These are phyloP conservation scores for Yamadazyma blattariae DNA, from an alignment of 1,139 yeast species.

Conservation along the genomic window DNA sequence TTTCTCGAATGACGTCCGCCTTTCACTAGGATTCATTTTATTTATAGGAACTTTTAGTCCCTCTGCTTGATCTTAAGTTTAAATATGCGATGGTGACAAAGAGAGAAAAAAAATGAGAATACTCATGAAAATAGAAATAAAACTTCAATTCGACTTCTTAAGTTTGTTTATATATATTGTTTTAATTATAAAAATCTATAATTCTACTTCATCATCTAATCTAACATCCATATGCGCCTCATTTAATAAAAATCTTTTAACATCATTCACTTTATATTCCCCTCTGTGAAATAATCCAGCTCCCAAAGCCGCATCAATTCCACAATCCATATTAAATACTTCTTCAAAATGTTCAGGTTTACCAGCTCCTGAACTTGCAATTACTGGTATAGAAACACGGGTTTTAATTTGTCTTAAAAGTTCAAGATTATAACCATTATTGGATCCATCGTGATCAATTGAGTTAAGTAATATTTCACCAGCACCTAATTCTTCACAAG, in stretches of 20 bases:
- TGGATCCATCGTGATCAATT: constrained; percentile 94
- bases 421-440: constrained; percentile 88
- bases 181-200: too few relatives aligned
- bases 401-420: constrained; percentile 72
- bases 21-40: constrained; percentile 1
- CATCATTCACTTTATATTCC: constrained; percentile 83
- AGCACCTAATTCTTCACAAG: constrained; percentile 93
- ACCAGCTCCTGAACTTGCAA: constrained; percentile 98
- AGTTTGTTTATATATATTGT: too few relatives aligned
- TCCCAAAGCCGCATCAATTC: constrained; percentile 94
- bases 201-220: constrained; percentile 27
- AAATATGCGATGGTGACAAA: too few relatives aligned
- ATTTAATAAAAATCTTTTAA: constrained; percentile 56
- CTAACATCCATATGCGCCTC: constrained; percentile 35
- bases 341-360: constrained; percentile 84
- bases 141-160: too few relatives aligned
- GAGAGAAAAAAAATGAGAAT: too few relatives aligned
- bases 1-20: constrained; percentile 1
- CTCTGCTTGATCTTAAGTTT: neutral
- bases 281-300: constrained; percentile 98
- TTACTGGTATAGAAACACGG: constrained; percentile 83
- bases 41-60: neutral
- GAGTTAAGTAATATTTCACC: constrained; percentile 92
- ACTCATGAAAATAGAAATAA: too few relatives aligned
- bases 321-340: constrained; percentile 70